These are phyloP conservation scores for Trichoderma asperelloides DNA, from an alignment of 495 filamentous ascomycete species.

Conservation along the genomic window DNA sequence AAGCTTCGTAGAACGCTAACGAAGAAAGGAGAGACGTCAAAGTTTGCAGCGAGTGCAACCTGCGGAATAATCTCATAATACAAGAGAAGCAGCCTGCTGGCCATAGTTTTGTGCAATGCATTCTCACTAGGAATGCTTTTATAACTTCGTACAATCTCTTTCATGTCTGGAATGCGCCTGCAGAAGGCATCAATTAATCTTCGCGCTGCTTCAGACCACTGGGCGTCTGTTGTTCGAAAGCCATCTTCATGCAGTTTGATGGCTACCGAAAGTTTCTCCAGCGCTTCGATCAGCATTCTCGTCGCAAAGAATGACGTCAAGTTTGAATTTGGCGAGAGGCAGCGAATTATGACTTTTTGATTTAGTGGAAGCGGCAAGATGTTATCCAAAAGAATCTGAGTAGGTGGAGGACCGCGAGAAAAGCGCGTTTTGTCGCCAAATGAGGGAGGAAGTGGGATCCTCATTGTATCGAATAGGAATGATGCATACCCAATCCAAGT, in stretches of 20 bases:
- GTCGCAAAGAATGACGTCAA: constrained; percentile 77
- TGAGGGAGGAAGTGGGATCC: constrained; percentile 59
- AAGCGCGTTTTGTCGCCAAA: constrained; percentile 50
- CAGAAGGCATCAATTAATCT: constrained; percentile 66
- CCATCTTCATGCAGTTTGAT: constrained; percentile 44
- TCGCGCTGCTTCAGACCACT: constrained; percentile 58
- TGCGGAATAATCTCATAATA: constrained; percentile 80
- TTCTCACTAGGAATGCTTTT: constrained; percentile 56
- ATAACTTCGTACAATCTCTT: constrained; percentile 63
- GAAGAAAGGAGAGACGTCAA: constrained; percentile 75
- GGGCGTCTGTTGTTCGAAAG: constrained; percentile 27
- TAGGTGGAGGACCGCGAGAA: constrained; percentile 61
- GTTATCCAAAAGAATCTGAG: constrained; percentile 68
- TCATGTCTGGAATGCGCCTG: constrained; percentile 67
- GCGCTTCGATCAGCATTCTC: constrained; percentile 64
- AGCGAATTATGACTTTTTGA: constrained; percentile 65
- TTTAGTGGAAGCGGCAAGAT: constrained; percentile 77
- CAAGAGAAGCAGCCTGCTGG: constrained; percentile 60
- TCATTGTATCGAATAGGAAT: constrained; percentile 70
- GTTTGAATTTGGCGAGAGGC: constrained; percentile 62
- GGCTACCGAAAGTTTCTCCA: constrained; percentile 63
- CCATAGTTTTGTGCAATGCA: constrained; percentile 66
- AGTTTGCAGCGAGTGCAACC: constrained; percentile 68
- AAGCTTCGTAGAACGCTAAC: constrained; percentile 50
- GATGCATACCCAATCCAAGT: constrained; percentile 93